Conservation (phyloP, 2,329 filamentous ascomycete genomes). For the Paecilomyces variotii region DNA sequence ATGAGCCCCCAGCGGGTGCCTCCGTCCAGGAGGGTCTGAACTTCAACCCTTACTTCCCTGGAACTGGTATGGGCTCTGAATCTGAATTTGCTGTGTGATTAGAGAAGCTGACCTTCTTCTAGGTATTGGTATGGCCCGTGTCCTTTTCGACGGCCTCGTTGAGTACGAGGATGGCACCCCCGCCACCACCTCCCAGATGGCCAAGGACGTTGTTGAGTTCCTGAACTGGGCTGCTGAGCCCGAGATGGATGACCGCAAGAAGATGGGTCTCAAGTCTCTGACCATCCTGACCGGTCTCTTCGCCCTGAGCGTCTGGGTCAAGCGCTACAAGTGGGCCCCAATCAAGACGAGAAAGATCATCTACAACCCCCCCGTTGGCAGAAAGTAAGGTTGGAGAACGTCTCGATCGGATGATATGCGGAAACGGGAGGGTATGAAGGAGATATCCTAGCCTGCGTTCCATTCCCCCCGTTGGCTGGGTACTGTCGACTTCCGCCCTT, state of each 20-base stretch:
- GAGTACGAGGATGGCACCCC: slow-evolving; percentile 97
- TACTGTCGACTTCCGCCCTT: slow-evolving; percentile 16
- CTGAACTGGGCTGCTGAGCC: slow-evolving; percentile 98
- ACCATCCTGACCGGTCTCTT: slow-evolving; percentile 70
- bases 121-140: slow-evolving; percentile 94
- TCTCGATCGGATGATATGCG: slow-evolving; percentile 20
- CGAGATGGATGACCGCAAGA: slow-evolving; percentile 99
- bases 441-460: background rate
- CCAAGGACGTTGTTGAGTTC: slow-evolving; percentile 98
- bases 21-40: slow-evolving; percentile 82
- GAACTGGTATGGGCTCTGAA: slow-evolving; percentile 57
- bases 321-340: slow-evolving; percentile 98
- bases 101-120: slow-evolving; percentile 3
- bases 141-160: slow-evolving; percentile 92
- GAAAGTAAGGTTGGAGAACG: slow-evolving; percentile 18
- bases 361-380: slow-evolving; percentile 63
- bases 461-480: slow-evolving; percentile 18
- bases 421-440: slow-evolving; percentile 19
- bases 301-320: slow-evolving; percentile 90
- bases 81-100: background rate
- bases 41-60: slow-evolving; percentile 99
- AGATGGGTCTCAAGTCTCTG: slow-evolving; percentile 97
- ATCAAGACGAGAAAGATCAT: slow-evolving; percentile 92
- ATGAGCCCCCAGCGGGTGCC: slow-evolving; percentile 87
- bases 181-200: slow-evolving; percentile 96